Conservation (phyloP, 2,329 filamentous ascomycete species). For the Colletotrichum lindemuthianum region DNA sequence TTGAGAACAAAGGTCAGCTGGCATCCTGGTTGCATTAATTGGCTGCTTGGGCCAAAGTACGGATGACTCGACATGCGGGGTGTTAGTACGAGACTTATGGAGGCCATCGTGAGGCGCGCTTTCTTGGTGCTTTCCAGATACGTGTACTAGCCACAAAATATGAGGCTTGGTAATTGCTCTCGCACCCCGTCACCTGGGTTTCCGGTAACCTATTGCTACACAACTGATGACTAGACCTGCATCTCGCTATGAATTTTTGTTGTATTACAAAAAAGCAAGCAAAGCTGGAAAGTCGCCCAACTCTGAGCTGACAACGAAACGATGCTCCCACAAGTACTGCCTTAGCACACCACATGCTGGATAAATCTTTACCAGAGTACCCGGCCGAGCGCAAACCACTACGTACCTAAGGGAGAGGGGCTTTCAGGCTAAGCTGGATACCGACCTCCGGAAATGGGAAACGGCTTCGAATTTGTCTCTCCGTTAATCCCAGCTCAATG, state of each 20-base stretch:
- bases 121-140: too few species aligned
- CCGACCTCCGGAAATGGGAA: slow-evolving; percentile 15
- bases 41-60: slow-evolving; percentile 6
- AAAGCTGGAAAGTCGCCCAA: too few species aligned
- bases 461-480: slow-evolving; percentile 9
- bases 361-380: slow-evolving; percentile 33
- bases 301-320: too few species aligned
- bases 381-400: neutral
- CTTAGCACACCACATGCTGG: neutral
- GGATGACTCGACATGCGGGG: slow-evolving; percentile 4
- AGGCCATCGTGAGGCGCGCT: too few species aligned
- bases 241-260: too few species aligned
- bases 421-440: neutral
- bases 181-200: too few species aligned
- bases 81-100: slow-evolving; percentile 25
- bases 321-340: neutral
- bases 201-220: too few species aligned
- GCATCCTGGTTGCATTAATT: slow-evolving; percentile 25
- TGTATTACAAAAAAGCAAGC: too few species aligned
- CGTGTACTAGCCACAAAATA: too few species aligned
- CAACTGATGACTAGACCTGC: too few species aligned
- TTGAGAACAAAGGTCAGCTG: slow-evolving; percentile 24
- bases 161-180: too few species aligned
- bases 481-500: neutral
- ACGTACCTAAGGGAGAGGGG: slow-evolving; percentile 31